These are phyloP conservation scores for Solanum chaucha DNA, from an alignment of 257 asterid species.

Conservation along the genomic window DNA sequence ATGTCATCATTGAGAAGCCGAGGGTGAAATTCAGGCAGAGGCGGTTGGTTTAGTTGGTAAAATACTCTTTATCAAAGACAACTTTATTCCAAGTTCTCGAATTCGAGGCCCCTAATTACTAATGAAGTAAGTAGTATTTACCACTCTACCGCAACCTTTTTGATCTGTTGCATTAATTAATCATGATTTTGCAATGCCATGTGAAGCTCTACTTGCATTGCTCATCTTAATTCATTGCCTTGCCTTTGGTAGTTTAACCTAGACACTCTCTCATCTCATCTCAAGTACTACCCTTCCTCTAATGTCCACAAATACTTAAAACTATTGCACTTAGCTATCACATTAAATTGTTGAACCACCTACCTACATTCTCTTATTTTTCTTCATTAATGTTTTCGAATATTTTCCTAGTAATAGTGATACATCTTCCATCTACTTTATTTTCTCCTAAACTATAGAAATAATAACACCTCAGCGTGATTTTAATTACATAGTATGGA, in stretches of 20 bases:
- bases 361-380: neutral
- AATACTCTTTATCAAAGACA: neutral
- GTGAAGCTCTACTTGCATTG: constrained; percentile 5
- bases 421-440: neutral
- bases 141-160: neutral
- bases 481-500: neutral
- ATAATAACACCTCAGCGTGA: neutral
- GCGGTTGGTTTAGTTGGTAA: neutral
- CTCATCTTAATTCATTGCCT: neutral
- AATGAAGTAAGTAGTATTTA: neutral
- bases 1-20: neutral
- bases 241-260: neutral
- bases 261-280: too few species aligned
- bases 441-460: neutral
- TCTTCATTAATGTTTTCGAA: neutral
- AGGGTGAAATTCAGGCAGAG: neutral
- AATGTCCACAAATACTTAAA: neutral
- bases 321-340: neutral
- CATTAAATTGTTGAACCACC: neutral
- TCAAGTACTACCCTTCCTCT: neutral
- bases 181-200: neutral
- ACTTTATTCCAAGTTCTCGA: neutral
- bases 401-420: neutral
- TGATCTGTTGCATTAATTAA: neutral
- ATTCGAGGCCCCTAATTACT: neutral